Evolutionary conservation across 352 stramenopile genomes (phyloP).

Genomic region (Phytopythium vexans): DNA sequence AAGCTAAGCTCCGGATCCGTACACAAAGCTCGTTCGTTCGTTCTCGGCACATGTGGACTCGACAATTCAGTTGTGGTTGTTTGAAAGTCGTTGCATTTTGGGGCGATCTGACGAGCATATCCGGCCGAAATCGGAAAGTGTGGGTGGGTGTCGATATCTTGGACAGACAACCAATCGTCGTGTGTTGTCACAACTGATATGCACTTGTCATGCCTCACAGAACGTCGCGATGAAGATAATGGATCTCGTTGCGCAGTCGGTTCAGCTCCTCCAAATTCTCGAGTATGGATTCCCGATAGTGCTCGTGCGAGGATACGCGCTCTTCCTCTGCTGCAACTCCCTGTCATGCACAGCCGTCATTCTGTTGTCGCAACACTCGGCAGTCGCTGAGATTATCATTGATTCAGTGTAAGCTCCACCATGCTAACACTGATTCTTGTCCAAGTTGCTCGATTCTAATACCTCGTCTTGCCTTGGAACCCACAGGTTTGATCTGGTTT

Average conservation of each 20-base stretch:
- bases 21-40: background rate
- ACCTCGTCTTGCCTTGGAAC: background rate
- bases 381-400: conserved; percentile 26
- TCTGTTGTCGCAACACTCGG: conserved; percentile 17
- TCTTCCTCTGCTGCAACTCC: conserved; percentile 21
- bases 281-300: conserved; percentile 22
- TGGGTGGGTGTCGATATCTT: conserved; percentile 21
- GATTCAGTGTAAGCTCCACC: conserved; percentile 26
- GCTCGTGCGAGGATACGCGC: conserved; percentile 25
- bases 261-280: conserved; percentile 24
- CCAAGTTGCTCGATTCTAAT: background rate
- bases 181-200: background rate
- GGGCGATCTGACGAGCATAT: conserved; percentile 21
- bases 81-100: background rate
- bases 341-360: conserved; percentile 22
- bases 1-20: no score
- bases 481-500: conserved; percentile 31
- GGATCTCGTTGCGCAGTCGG: conserved; percentile 21
- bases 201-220: conserved; percentile 10
- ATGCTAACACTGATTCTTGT: background rate
- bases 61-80: background rate
- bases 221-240: conserved; percentile 29
- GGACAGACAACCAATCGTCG: no score
- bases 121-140: conserved; percentile 33
- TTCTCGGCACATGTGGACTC: background rate